phyloP scores from a whole-genome alignment of 148 eudicot genomes.

The Chenopodium quinoa region DNA sequence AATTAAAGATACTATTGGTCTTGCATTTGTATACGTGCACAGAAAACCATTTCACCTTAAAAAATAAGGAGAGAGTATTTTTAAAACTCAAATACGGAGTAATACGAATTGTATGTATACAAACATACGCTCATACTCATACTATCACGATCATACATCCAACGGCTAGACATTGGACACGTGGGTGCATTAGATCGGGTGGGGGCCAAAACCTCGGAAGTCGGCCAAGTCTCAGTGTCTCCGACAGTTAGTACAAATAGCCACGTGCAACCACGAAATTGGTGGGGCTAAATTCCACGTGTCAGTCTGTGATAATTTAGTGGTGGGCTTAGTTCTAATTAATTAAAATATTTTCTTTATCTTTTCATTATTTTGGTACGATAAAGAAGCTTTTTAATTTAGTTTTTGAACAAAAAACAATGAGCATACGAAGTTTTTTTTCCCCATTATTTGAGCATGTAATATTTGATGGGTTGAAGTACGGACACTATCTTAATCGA shows the following conservation, averaged over 20 bases:
- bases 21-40: no score
- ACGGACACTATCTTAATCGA: constrained; percentile 15
- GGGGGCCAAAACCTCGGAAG: constrained; percentile 8
- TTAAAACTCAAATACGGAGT: no score
- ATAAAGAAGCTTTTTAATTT: neutral
- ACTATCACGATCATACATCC: neutral
- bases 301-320: neutral
- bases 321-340: neutral
- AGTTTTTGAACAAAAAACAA: neutral
- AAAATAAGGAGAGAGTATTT: no score
- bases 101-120: no score
- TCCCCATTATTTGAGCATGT: neutral
- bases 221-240: constrained; percentile 20
- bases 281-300: constrained; percentile 22
- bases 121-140: neutral
- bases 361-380: neutral
- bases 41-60: no score
- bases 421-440: neutral
- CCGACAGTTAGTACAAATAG: constrained; percentile 30
- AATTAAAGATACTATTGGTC: no score
- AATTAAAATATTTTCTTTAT: neutral
- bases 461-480: constrained; percentile 15
- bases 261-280: constrained; percentile 29
- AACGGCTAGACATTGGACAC: constrained; percentile 20
- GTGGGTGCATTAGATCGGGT: neutral